phyloP scores from a whole-genome alignment of 352 stramenopile species.

The Ophiocytium majus region DNA sequence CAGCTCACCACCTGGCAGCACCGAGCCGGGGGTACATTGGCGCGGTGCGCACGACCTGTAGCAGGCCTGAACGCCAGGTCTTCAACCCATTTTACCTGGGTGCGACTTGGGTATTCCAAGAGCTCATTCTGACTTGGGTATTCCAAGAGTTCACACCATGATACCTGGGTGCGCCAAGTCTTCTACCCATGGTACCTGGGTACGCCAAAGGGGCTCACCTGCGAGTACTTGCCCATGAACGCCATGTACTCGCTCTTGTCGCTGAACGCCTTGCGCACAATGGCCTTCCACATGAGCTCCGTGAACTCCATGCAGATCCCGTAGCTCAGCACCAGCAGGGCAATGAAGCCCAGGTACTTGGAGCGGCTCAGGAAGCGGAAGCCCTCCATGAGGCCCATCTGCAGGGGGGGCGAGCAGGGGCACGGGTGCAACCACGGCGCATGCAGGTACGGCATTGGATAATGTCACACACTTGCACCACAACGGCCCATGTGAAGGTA shows the following conservation, averaged over 20 bases:
- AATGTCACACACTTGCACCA: background rate
- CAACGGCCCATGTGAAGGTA: background rate
- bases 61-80: no score
- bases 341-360: constrained; percentile 72
- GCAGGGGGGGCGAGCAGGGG: constrained; percentile 40
- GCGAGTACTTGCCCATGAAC: constrained; percentile 82
- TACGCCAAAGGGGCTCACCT: constrained; percentile 41
- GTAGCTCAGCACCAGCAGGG: constrained; percentile 70
- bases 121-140: no score
- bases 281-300: constrained; percentile 80
- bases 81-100: no score
- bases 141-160: no score
- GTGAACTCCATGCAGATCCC: constrained; percentile 77
- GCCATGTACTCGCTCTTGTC: constrained; percentile 78
- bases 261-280: constrained; percentile 74
- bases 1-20: no score
- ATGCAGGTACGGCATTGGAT: background rate
- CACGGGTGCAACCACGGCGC: background rate
- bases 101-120: no score
- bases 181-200: no score
- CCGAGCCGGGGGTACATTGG: no score
- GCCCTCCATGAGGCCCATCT: constrained; percentile 52
- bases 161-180: no score
- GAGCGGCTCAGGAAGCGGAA: constrained; percentile 62
- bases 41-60: no score